Conservation (phyloP, 352 stramenopile species). For the Paralagenidium karlingii region DNA sequence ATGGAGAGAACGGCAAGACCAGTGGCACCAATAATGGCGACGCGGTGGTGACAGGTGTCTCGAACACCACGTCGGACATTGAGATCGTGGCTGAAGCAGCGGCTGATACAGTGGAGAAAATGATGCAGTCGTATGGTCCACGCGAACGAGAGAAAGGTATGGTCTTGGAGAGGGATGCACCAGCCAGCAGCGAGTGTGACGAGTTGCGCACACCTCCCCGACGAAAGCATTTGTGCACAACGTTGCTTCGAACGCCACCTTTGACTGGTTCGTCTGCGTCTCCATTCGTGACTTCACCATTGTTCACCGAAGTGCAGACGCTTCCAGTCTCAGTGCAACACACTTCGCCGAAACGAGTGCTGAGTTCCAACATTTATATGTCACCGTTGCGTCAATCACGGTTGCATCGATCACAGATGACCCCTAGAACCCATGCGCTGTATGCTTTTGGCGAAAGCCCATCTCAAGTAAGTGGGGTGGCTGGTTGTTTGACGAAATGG, state of each 20-base stretch:
- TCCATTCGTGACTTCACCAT: constrained; percentile 50
- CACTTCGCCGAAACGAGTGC: constrained; percentile 67
- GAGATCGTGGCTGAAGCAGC: constrained; percentile 72
- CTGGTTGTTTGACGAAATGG: not conserved
- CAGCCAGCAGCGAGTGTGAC: not conserved
- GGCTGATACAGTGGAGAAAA: constrained; percentile 48
- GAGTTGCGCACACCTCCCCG: not conserved
- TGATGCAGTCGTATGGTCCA: constrained; percentile 26
- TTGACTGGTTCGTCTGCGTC: constrained; percentile 14
- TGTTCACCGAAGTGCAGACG: constrained; percentile 67
- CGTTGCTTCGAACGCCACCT: constrained; percentile 26
- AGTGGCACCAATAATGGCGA: no score
- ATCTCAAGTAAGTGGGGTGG: constrained; percentile 34
- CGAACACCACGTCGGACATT: constrained; percentile 48
- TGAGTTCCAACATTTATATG: constrained; percentile 77
- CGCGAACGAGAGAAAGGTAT: no score
- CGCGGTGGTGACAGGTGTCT: no score
- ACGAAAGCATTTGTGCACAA: constrained; percentile 10
- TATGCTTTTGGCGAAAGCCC: constrained; percentile 83
- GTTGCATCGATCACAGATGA: constrained; percentile 52
- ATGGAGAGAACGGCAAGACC: not conserved
- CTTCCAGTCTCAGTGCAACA: constrained; percentile 65
- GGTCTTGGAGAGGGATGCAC: not conserved
- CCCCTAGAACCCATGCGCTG: constrained; percentile 62
- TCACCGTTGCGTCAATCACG: constrained; percentile 67